phyloP scores from a whole-genome alignment of 352 stramenopile genomes.

The Phytophthora pluvialis region DNA sequence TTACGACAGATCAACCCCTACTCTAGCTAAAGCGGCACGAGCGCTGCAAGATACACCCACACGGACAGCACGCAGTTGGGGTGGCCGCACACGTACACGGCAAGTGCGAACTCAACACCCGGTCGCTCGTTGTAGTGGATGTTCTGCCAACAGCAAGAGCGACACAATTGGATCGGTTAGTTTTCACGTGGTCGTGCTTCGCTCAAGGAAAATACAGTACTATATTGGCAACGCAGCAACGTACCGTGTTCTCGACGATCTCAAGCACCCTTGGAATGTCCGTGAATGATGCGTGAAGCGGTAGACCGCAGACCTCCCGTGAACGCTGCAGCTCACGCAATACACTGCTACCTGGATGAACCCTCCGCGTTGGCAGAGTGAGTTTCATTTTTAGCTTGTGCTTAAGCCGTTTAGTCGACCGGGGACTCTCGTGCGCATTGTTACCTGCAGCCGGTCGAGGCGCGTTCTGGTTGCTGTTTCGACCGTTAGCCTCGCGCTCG shows the following conservation, averaged over 20 bases:
- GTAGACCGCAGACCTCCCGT: conserved; percentile 77
- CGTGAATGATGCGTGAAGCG: conserved; percentile 90
- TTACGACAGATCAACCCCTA: conserved; percentile 63
- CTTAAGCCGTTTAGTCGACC: conserved; percentile 24
- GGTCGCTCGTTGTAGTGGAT: conserved; percentile 89
- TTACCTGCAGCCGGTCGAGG: background rate
- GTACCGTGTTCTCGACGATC: conserved; percentile 85
- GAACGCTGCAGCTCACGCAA: conserved; percentile 45
- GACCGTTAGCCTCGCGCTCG: conserved; percentile 47
- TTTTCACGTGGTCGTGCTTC: background rate
- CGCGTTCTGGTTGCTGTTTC: conserved; percentile 5
- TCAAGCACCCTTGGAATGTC: conserved; percentile 82
- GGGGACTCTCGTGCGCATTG: conserved; percentile 18
- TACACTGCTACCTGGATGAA: conserved; percentile 17
- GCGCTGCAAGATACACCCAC: conserved; percentile 92
- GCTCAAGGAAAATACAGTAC: conserved; percentile 30
- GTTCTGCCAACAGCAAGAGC: conserved; percentile 50
- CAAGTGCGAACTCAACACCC: conserved; percentile 92
- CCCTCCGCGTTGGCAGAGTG: conserved; percentile 19
- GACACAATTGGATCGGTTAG: conserved; percentile 19
- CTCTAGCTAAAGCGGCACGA: conserved; percentile 42
- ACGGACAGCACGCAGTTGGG: conserved; percentile 90
- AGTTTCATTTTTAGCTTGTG: conserved; percentile 38
- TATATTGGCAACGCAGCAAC: conserved; percentile 11
- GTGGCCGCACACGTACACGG: conserved; percentile 86